Conservation (phyloP, 2,329 filamentous ascomycete genomes). For the Endoconidiophora laricicola region DNA sequence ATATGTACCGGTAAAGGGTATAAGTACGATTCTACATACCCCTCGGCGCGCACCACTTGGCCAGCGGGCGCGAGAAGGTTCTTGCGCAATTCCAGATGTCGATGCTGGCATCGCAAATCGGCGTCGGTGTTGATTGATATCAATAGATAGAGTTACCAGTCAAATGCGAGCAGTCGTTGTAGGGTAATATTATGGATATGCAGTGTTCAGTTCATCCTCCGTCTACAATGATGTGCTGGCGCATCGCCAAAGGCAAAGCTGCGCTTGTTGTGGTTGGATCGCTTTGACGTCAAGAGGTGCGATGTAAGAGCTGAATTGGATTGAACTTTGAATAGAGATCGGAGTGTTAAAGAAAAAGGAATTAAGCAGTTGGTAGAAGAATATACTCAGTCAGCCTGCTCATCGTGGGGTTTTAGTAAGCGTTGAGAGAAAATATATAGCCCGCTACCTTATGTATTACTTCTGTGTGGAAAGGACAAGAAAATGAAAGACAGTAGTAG, state of each 20-base stretch:
- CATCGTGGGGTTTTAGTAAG: too few species aligned
- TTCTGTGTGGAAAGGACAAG: too few species aligned
- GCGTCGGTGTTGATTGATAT: not conserved
- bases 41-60: not conserved
- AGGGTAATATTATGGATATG: too few species aligned
- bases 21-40: not conserved
- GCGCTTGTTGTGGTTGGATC: not conserved
- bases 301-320: too few species aligned
- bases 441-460: too few species aligned
- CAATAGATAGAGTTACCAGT: too few species aligned
- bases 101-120: conserved; percentile 8
- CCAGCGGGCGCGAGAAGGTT: not conserved
- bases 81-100: not conserved
- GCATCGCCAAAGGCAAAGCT: conserved; percentile 1
- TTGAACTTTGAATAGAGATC: too few species aligned
- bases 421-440: too few species aligned
- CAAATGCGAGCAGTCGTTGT: too few species aligned
- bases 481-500: not conserved
- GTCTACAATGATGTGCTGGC: conserved; percentile 1
- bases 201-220: conserved; percentile 1
- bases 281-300: conserved; percentile 1
- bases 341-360: too few species aligned
- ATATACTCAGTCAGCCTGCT: too few species aligned
- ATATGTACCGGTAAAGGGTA: not conserved
- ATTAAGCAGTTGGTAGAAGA: too few species aligned